Percentiles rank a stretch among this genome's conserved stretches.
Evolutionary conservation across 2,329 filamentous ascomycete species (phyloP).

Genomic region (Parafenestella ontariensis): DNA sequence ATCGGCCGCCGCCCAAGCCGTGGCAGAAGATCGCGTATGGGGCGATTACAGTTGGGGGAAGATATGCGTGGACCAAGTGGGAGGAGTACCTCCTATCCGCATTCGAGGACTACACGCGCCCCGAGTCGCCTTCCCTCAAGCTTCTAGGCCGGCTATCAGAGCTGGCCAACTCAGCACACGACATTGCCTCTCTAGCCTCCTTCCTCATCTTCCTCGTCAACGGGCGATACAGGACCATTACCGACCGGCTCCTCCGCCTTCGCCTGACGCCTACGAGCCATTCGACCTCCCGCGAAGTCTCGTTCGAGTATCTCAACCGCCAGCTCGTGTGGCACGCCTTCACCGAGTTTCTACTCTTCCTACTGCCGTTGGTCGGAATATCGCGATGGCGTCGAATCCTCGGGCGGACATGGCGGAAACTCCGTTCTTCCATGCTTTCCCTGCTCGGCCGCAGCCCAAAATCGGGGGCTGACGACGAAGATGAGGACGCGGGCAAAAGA

Average conservation of each 20-base stretch:
- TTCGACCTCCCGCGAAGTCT: slow-evolving; percentile 88
- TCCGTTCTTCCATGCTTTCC: slow-evolving; percentile 64
- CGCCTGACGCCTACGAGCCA: slow-evolving; percentile 82
- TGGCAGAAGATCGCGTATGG: slow-evolving; percentile 88
- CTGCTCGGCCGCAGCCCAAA: slow-evolving; percentile 52
- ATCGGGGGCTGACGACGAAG: slow-evolving; percentile 56
- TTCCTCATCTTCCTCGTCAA: slow-evolving; percentile 92
- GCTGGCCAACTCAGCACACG: slow-evolving; percentile 74
- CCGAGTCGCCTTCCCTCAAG: slow-evolving; percentile 59
- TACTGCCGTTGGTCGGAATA: slow-evolving; percentile 95
- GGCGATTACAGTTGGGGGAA: slow-evolving; percentile 81
- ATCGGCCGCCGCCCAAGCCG: slow-evolving; percentile 73
- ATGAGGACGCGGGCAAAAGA: slow-evolving; percentile 57
- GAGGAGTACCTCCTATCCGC: slow-evolving; percentile 82
- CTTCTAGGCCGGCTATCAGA: slow-evolving; percentile 74
- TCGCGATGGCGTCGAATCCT: slow-evolving; percentile 91
- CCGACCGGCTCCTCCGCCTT: slow-evolving; percentile 84
- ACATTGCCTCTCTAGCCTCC: slow-evolving; percentile 79
- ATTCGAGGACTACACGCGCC: slow-evolving; percentile 73
- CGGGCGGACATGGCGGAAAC: slow-evolving; percentile 83
- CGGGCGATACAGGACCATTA: slow-evolving; percentile 86
- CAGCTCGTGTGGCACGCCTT: slow-evolving; percentile 99
- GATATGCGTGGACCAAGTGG: slow-evolving; percentile 92
- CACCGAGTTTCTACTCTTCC: slow-evolving; percentile 96
- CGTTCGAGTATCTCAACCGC: slow-evolving; percentile 95